These are phyloP conservation scores for Solanum tacnaense DNA, from an alignment of 257 asterid species.

Conservation along the genomic window DNA sequence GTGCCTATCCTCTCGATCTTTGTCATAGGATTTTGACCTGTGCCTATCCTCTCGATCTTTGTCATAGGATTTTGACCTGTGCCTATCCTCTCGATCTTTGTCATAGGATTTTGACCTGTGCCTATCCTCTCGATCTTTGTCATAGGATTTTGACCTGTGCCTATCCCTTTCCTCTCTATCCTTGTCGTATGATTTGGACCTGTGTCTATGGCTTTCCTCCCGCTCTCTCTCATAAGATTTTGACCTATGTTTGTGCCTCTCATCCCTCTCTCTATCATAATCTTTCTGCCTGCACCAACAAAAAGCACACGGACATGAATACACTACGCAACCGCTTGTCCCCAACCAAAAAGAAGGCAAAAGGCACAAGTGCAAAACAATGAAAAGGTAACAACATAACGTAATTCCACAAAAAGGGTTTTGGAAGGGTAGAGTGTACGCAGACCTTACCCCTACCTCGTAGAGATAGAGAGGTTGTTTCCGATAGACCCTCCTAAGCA, in stretches of 20 bases:
- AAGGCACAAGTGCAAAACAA: background rate
- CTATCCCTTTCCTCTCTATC: constrained; percentile 3
- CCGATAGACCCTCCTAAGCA: background rate
- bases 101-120: constrained; percentile 23
- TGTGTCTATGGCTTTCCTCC: constrained; percentile 52
- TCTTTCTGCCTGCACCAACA: constrained; percentile 55
- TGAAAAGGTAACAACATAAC: background rate
- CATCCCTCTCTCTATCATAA: constrained; percentile 5
- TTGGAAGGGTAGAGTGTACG: background rate
- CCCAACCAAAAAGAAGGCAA: background rate
- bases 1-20: constrained; percentile 62
- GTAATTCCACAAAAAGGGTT: background rate
- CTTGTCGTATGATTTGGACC: constrained; percentile 23
- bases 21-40: constrained; percentile 39
- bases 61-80: constrained; percentile 18
- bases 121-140: constrained; percentile 55
- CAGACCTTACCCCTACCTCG: background rate
- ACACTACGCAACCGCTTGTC: background rate
- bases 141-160: constrained; percentile 8
- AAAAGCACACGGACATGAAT: background rate
- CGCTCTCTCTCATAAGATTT: constrained; percentile 40
- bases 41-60: constrained; percentile 59
- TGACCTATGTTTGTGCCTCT: background rate
- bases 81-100: constrained; percentile 58
- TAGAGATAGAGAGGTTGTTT: background rate